A percentile compares a stretch with the other conserved stretches of the same genome.
Evolutionary conservation across 495 filamentous ascomycete genomes (phyloP).

Genomic region (Hapsidospora chrysogenum): DNA sequence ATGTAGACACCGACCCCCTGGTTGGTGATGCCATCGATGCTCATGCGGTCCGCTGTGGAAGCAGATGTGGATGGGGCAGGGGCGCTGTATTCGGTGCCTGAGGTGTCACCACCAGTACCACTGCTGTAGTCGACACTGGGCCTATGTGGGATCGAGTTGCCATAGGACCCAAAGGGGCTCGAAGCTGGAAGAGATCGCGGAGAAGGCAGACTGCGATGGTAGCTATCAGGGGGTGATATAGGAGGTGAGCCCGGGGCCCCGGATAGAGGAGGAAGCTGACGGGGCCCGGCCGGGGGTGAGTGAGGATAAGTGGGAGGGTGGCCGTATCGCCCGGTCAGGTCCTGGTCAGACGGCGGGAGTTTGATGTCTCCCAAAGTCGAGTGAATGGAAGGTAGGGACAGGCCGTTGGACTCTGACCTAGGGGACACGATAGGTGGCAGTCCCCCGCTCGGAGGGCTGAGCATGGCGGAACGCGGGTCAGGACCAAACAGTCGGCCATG

Average conservation of each 20-base stretch:
- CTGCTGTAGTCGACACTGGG: constrained; percentile 11
- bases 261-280: not conserved
- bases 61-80: constrained; percentile 8
- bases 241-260: constrained; percentile 20
- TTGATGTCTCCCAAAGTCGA: not conserved
- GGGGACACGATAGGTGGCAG: not conserved
- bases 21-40: constrained; percentile 18
- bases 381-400: not conserved
- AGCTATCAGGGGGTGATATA: constrained; percentile 21
- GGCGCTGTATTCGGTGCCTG: not conserved
- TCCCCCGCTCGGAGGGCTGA: not conserved
- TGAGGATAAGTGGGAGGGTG: no score
- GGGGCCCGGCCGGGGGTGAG: no score
- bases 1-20: constrained; percentile 20
- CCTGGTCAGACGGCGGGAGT: no score
- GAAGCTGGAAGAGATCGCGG: constrained; percentile 10
- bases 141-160: no score
- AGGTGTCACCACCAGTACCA: constrained; percentile 4
- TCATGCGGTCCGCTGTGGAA: constrained; percentile 16
- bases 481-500: not conserved
- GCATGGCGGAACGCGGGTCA: not conserved
- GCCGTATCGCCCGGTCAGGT: no score
- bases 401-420: not conserved
- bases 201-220: constrained; percentile 13
- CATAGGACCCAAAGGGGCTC: constrained; percentile 11